Evolutionary conservation across 2,329 filamentous ascomycete species (phyloP), one percentile per base, ranked within the genome.

Genomic region (Cordyceps tenuipes): DNA sequence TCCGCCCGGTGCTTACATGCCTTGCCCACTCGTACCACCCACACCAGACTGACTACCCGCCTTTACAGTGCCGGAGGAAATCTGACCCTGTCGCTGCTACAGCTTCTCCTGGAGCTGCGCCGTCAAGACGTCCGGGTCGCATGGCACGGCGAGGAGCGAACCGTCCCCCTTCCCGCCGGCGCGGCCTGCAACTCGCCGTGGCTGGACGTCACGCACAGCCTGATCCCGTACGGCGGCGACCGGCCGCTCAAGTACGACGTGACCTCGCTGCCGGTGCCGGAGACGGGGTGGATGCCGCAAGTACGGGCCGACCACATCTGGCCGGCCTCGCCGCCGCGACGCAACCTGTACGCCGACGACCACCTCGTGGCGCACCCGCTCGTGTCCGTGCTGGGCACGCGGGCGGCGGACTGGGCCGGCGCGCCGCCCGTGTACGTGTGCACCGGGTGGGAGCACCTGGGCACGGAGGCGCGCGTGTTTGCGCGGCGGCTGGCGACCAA

Each of bases 391-490:
- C 72, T 90, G 4, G 52, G 59, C 47, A 61, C 59, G 26, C 76
- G 82, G 26, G 79, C 78, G 0, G 68, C 70, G 9, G 77, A 76
- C 65, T 94, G 90, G 90, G 66, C 69, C 1, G 81, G 79, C 0
- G 70, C 78, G 0, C 86, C 86, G 8, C 90, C 90, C 0, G 67
- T 90, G 1, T 92, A 84, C 70, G 75, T 91, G 39, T 83, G 79
- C 64, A 80, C 82, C 0, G 90, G 90, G 0, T 83, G 88, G 76
- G 90, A 94, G 72, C 79, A 87, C 65, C 76, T 93, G 10, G 76
- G 81, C 1, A 88, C 90, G 69, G 88, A 91, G 70, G 79, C 79
- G 62, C 79, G 78, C 63, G 82, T 83, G 57, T 68, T 90, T 2
- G 87, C 85, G 0, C 72, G 75, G 46, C 77, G 79, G 44, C 76